Evolutionary conservation across 768 basidiomycete species (phyloP), one percentile per base, ranked within the genome.

Genomic region (Dentipellis fragilis): DNA sequence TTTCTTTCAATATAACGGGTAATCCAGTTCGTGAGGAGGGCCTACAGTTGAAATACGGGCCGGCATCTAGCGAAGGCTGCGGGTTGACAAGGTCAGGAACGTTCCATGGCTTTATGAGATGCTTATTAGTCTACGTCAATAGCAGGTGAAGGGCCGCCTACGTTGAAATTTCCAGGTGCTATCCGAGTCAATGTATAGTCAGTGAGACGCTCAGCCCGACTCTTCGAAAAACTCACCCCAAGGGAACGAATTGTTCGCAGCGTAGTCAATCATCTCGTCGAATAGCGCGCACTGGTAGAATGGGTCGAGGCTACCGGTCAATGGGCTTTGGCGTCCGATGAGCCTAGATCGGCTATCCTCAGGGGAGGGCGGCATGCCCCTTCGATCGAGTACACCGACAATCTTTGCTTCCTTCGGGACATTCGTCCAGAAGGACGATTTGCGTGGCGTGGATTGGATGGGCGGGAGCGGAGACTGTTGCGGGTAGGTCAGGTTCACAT

Each of bases 401-500:
- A 57, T 58, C 58, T 57, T 54, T 55, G 50, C 63, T 51, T 60
- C 66, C 57, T 67, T 65, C 55, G 60, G 64, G 48, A 67, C 10
- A 57, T 58, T 52, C 60, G 58, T 47, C 49, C 55, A 55, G 17
- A 62, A n/a, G 1, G 54, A 48, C 4, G 58, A 58, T 7, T 42
- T 29, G 56, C 38, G 47, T 58, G 52, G 42, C 55, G 51, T n/a
- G 62, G 59, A 22, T 66, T 58, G 10, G 35, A 58, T n/a, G 34
- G 51, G 38, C 2, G 82, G 80, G 49, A 87, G 75, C 42, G 68
- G 65, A 29, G 73, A 75, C 16, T 71, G 71, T 64, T 87, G 83
- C 1, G 87, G 87, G 59, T 88, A 89, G 16, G 83, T 79, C 14
- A 89, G 70, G 64, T 80, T 83, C 29, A 89, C 65, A 62, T 88